phyloP scores from a whole-genome alignment of 2,329 filamentous ascomycete species.

The Phialocephala subalpina region DNA sequence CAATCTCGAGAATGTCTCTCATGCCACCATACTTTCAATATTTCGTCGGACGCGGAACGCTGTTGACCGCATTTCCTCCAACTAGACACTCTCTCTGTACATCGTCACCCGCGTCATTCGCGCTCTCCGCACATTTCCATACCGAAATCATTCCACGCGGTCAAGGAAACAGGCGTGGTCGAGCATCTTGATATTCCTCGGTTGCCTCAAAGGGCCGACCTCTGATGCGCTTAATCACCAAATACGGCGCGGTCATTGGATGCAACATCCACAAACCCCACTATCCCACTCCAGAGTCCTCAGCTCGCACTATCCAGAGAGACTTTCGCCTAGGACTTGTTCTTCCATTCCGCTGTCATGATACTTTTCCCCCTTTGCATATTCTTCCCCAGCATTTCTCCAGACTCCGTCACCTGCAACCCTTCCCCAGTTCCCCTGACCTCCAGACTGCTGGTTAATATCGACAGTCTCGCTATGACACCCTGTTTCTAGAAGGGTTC shows the following conservation, averaged over 20 bases:
- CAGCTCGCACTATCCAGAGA: constrained; percentile 5
- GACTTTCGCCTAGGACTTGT: too few relatives aligned
- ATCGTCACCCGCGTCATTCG: constrained; percentile 15
- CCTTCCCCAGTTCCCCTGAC: neutral
- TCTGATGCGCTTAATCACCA: neutral
- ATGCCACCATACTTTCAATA: constrained; percentile 4
- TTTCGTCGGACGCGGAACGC: constrained; percentile 12
- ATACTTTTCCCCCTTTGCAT: neutral
- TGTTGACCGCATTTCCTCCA: constrained; percentile 18
- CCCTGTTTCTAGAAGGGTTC: constrained; percentile 32
- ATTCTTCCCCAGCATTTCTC: constrained; percentile 9
- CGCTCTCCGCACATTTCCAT: neutral
- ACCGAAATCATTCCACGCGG: neutral
- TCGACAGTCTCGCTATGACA: constrained; percentile 17
- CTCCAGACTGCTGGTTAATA: constrained; percentile 28
- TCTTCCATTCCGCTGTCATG: neutral
- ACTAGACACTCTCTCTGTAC: constrained; percentile 12
- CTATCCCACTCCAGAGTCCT: constrained; percentile 1
- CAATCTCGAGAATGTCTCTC: constrained; percentile 15
- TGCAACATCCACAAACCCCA: neutral
- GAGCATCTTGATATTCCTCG: constrained; percentile 9
- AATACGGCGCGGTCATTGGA: neutral
- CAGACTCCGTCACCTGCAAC: constrained; percentile 3
- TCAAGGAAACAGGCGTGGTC: neutral
- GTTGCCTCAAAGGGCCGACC: constrained; percentile 14